Evolutionary conservation across 2,329 filamentous ascomycete species (phyloP), one percentile per base, ranked within the genome.

Genomic region (Fusarium pseudonygamai): DNA sequence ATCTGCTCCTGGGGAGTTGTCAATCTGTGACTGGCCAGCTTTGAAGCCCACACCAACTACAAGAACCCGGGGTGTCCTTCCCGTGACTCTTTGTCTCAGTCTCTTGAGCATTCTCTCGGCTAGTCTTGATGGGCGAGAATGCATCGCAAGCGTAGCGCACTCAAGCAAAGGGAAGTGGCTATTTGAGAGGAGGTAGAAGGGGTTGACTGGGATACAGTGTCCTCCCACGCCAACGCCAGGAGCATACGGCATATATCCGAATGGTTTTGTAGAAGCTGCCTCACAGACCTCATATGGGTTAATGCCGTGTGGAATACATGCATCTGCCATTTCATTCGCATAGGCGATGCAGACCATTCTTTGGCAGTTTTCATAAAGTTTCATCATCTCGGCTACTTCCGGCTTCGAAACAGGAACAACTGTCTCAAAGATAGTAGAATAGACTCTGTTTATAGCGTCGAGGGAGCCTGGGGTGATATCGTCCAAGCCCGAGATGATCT

Each of bases 351-450:
- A 82, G n/a, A 88, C 78, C 84, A 87, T 88, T 7, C 87, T 81
- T 74, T 88, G 85, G 76, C 87, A 89, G 74, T 89, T 89, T 69
- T 88, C 87, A 75, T 88, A 89, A 11, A 88, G 78, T 75, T 89
- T 89, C 65, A 83, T 86, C 85, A 88, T 88, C 77, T 88, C 87
- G 4, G 87, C 87, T 3, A 88, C 85, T 73, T 89, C 87, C 6
- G 87, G 86, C 46, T 78, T 79, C 28, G 84, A 85, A 46, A 88
- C 86, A 0, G 83, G 80, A 8, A 88, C 79, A 10, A 88, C 77
- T 0, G 75, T 76, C 40, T 86, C 79, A 64, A 87, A 88, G 4
- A 84, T 84, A 7, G 73, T 74, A 7, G 79, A 79, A 77, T 88
- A 88, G 6, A 88, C 72, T 18, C 76, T 73, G 9, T 71, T 63